phyloP scores from a whole-genome alignment of 805 yeast genomes.

The Hanseniaspora osmophila region DNA sequence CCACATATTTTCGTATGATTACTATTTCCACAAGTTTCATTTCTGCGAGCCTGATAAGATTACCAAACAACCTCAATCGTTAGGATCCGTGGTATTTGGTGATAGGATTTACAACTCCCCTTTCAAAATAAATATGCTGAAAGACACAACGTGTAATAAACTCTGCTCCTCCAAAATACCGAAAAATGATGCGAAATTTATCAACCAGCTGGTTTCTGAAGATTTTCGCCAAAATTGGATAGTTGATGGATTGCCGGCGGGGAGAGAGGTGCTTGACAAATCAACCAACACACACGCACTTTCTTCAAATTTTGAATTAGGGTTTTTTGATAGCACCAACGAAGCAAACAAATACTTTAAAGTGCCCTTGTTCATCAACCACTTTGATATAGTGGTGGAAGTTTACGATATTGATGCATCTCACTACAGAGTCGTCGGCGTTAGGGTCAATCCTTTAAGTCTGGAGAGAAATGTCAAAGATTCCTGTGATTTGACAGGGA shows the following conservation, averaged over 20 bases:
- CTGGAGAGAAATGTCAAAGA: conserved; percentile 28
- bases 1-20: conserved; percentile 60
- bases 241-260: conserved; percentile 89
- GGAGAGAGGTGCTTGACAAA: conserved; percentile 42
- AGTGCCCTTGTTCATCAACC: conserved; percentile 53
- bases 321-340: conserved; percentile 41
- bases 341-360: conserved; percentile 11
- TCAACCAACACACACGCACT: conserved; percentile 51
- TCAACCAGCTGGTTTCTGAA: conserved; percentile 64
- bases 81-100: conserved; percentile 89
- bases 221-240: conserved; percentile 87
- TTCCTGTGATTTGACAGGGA: conserved; percentile 18
- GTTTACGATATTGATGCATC: conserved; percentile 63
- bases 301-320: conserved; percentile 72
- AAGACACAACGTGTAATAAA: conserved; percentile 50
- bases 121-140: conserved; percentile 56
- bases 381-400: conserved; percentile 64
- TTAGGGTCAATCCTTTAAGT: conserved; percentile 60
- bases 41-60: conserved; percentile 56
- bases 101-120: conserved; percentile 93
- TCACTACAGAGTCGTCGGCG: conserved; percentile 82
- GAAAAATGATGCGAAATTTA: conserved; percentile 55
- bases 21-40: conserved; percentile 71
- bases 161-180: conserved; percentile 52
- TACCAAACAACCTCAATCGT: conserved; percentile 65